Evolutionary conservation across 805 yeast genomes (phyloP).

Genomic region (Candida succiphila): DNA sequence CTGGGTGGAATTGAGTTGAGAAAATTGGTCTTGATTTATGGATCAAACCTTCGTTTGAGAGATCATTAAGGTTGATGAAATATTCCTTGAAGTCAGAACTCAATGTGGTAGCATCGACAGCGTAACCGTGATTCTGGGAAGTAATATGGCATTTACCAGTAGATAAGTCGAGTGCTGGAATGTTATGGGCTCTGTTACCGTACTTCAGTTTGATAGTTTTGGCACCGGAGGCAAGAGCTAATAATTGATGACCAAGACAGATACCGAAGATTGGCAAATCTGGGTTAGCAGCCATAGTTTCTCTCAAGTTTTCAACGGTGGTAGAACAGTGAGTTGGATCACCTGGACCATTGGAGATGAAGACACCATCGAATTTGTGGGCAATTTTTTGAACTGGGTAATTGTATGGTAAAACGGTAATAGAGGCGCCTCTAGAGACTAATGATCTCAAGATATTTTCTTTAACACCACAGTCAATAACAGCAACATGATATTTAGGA

Average conservation of each 20-base stretch:
- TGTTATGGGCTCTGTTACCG: constrained; percentile 99
- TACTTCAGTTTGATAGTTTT: constrained; percentile 84
- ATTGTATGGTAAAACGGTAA: constrained; percentile 94
- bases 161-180: constrained; percentile 83
- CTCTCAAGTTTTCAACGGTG: constrained; percentile 66
- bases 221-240: constrained; percentile 95
- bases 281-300: constrained; percentile 51
- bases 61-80: constrained; percentile 88
- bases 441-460: constrained; percentile 93
- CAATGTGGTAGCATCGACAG: constrained; percentile 79
- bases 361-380: constrained; percentile 86
- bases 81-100: constrained; percentile 74
- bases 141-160: constrained; percentile 98
- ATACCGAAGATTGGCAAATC: constrained; percentile 94
- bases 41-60: constrained; percentile 96
- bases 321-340: constrained; percentile 86
- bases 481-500: constrained; percentile 70
- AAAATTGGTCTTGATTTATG: constrained; percentile 83
- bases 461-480: constrained; percentile 96
- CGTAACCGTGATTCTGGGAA: constrained; percentile 98
- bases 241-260: constrained; percentile 94
- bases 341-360: constrained; percentile 95
- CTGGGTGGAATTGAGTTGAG: constrained; percentile 98
- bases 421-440: constrained; percentile 90
- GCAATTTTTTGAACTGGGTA: constrained; percentile 90